Base-by-base conservation (phyloP, 2,329 filamentous ascomycete genomes). In the Lachnellula occidentalis region DNA sequence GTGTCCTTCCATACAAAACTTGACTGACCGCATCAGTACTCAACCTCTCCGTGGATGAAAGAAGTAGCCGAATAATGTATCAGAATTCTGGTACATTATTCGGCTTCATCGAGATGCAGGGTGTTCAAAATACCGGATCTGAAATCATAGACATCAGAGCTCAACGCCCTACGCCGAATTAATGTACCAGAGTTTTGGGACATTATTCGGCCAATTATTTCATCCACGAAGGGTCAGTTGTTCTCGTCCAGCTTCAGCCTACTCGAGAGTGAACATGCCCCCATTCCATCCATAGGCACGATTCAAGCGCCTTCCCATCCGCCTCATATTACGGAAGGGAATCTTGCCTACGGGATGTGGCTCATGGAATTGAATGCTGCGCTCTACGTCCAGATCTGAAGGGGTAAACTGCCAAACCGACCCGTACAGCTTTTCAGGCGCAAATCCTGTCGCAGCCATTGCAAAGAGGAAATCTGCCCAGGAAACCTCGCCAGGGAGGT, bases 391-490 rank as follows among this genome's bases (percentile, higher is more conserved):
- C 4, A 62, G 34, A 8, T 19, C 51, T 0, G 36, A 41, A 3
- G 76, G 77, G 14, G 69, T 71, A 57, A 85, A 85, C 11, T 82
- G 77, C 82, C 82, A 86, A 0, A 77, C 77, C 1, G 78, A 84
- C 0, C 81, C 80, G 55, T 83, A 82, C 0, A 84, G 71, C 66
- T 86, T 84, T 66, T 81, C 69, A 0, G 73, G 73, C 0, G 61
- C 56, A 51, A 85, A 83, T 0, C 80, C 81, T 0, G 72, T 71
- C 0, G 70, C 69, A 0, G 61, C 58, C 75, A 83, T 77, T 0
- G 79, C 78, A 54, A 76, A 73, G 3, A 82, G 61, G 55, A 82
- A 78, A 49, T 82, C 78, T 2, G 59, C 66, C 80, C 79, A 83
- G 0, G 71, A 34, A 0, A 83, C 59, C 59, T 82, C 80, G 3